Evolutionary conservation across 495 filamentous ascomycete species (phyloP).

Genomic region (Penicillium robsamsonii): DNA sequence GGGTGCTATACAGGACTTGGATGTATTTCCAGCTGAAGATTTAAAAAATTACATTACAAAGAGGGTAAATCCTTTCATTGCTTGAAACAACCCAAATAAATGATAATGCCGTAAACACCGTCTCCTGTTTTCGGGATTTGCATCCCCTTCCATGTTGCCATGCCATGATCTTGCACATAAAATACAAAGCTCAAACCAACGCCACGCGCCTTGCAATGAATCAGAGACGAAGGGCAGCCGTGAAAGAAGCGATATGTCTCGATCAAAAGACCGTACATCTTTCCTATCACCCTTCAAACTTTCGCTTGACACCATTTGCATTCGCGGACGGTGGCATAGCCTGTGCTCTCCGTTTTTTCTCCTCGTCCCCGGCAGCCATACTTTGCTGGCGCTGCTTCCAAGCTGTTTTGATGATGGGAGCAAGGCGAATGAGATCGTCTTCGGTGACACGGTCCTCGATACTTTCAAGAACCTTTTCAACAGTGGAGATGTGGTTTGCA

Average conservation of each 20-base stretch:
- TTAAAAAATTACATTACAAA: not conserved
- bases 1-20: not conserved
- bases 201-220: constrained; percentile 26
- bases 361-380: constrained; percentile 25
- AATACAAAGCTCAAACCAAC: constrained; percentile 11
- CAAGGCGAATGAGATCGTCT: constrained; percentile 60
- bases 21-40: not conserved
- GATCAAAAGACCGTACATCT: constrained; percentile 15
- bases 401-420: constrained; percentile 64
- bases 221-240: constrained; percentile 9
- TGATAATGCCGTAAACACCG: not conserved
- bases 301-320: constrained; percentile 46
- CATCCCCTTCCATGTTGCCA: constrained; percentile 1
- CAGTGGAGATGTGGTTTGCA: constrained; percentile 81
- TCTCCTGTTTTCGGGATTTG: not conserved
- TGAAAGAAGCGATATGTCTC: constrained; percentile 12
- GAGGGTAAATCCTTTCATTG: not conserved
- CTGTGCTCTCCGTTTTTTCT: constrained; percentile 25
- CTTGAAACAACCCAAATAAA: not conserved
- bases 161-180: constrained; percentile 3
- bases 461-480: constrained; percentile 76
- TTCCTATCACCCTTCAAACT: constrained; percentile 45
- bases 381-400: constrained; percentile 63
- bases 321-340: constrained; percentile 27
- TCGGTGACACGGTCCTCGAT: constrained; percentile 71